Base-by-base conservation (phyloP, 352 stramenopile species). In the Pythium brassicae region DNA sequence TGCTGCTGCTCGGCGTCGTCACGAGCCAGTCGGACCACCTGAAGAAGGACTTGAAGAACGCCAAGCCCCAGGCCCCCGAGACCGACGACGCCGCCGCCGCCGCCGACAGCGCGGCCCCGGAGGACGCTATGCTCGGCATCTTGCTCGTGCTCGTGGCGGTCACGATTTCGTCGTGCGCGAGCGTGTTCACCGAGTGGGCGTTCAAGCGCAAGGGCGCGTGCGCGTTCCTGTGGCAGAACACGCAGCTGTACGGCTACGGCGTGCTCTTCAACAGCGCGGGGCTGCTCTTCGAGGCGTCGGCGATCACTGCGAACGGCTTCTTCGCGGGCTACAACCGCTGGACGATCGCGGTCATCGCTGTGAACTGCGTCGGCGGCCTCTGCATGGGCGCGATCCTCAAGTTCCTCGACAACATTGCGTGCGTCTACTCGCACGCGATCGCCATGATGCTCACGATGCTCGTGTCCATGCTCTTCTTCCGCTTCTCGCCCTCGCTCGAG, bases 371-470 rank as follows among this genome's bases (percentile, higher is more conserved):
- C 40, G 79, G 67, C 32, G 85, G 85, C 37, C 82, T 95, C 53
- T 81, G 67, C 39, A 86, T 93, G 69, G 83, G 78, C 44, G 71
- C 86, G 29, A 89, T 95, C 51, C 70, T 95, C 55, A 93, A 93
- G 65, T 95, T 83, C 59, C 51, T 95, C n/a, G 85, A 95, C 80
- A 95, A 95, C 62, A 95, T 95, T n/a, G 85, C 82, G 35, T 88
- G 77, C 53, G 81, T 93, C 6, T 93, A 91, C 68, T 79, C 81
- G 20, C 85, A 95, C 53, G 83, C 82, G 22, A 74, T 95, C 57
- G 85, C 83, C 32, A 95, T 95, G 85, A 90, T 95, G 77, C 78
- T 95, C 56, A 95, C 85, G 42, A 92, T 89, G 77, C 63, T 91
- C 54, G 85, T 91, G 54, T 93, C 80, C 10, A 92, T 93, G 70